Conservation (phyloP, 805 yeast genomes). For the Saccharomyces mikatae region DNA sequence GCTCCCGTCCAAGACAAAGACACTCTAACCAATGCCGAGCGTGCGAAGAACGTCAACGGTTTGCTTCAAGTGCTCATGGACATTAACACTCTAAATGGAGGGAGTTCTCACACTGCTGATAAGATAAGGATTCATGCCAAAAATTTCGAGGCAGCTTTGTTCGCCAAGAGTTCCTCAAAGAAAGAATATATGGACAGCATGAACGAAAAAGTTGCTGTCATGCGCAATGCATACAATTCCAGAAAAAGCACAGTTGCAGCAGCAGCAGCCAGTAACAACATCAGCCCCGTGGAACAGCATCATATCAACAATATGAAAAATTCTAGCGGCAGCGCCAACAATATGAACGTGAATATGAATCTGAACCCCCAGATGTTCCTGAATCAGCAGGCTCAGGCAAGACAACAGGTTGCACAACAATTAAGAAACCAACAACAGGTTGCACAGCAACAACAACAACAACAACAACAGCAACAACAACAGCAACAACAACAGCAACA, state of each 20-base stretch:
- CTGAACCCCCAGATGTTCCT: conserved; percentile 34
- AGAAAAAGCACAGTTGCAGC: conserved; percentile 19
- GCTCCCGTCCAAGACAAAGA: conserved; percentile 9
- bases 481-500: conserved; percentile 19
- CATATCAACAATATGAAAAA: not conserved
- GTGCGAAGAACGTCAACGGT: conserved; percentile 29
- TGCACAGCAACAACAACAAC: conserved; percentile 10
- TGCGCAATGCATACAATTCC: conserved; percentile 30
- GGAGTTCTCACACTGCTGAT: conserved; percentile 30
- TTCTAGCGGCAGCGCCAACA: conserved; percentile 19
- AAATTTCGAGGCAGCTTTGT: conserved; percentile 63
- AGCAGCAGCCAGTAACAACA: conserved; percentile 15
- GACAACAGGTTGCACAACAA: conserved; percentile 45
- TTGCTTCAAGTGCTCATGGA: conserved; percentile 29
- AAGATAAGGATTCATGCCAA: conserved; percentile 51
- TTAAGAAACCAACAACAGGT: conserved; percentile 25
- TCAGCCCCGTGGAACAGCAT: conserved; percentile 9
- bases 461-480: conserved; percentile 20
- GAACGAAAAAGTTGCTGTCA: conserved; percentile 37
- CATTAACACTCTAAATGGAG: conserved; percentile 31
- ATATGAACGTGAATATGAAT: conserved; percentile 17
- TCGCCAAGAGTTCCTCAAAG: conserved; percentile 47
- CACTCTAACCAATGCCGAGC: conserved; percentile 23
- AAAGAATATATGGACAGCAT: conserved; percentile 44
- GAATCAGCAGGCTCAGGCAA: conserved; percentile 44